A percentile compares a stretch with the other conserved stretches of the same genome.
Conservation (phyloP, 1,284 basidiomycete genomes). For the Boletus holoroseus region DNA sequence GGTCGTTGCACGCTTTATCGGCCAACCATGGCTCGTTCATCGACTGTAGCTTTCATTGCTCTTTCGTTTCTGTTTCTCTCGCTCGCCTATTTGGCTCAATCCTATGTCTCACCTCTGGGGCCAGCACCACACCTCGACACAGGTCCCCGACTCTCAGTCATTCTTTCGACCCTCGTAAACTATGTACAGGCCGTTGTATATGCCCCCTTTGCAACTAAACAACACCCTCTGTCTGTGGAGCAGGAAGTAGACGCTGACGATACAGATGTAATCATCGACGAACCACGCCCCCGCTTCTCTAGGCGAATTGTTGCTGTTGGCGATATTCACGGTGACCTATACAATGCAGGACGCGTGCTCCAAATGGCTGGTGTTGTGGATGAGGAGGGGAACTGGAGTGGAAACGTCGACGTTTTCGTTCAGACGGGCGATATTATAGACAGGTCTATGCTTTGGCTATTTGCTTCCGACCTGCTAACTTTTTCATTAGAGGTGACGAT, state of each 20-base stretch:
- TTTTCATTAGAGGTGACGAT: slow-evolving; percentile 66
- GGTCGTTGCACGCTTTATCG: background rate
- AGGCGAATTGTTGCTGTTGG: slow-evolving; percentile 57
- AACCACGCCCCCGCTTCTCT: slow-evolving; percentile 32
- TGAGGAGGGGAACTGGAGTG: slow-evolving; percentile 69
- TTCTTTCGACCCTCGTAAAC: slow-evolving; percentile 26
- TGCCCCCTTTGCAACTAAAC: slow-evolving; percentile 21
- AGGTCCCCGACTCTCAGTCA: slow-evolving; percentile 19
- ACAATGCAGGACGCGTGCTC: slow-evolving; percentile 61
- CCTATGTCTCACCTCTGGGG: slow-evolving; percentile 31
- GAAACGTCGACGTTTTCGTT: slow-evolving; percentile 74
- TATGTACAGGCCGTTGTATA: slow-evolving; percentile 23
- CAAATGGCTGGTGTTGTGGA: slow-evolving; percentile 72
- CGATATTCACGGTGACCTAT: slow-evolving; percentile 63
- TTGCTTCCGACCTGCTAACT: slow-evolving; percentile 4
- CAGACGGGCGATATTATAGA: slow-evolving; percentile 95
- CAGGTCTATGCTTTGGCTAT: slow-evolving; percentile 42
- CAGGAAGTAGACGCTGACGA: slow-evolving; percentile 9
- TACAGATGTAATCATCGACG: slow-evolving; percentile 7
- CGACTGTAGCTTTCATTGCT: slow-evolving; percentile 19
- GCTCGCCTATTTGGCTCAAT: slow-evolving; percentile 31
- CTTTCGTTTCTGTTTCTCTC: slow-evolving; percentile 30
- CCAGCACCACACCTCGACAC: slow-evolving; percentile 32
- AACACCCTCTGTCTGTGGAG: slow-evolving; percentile 12
- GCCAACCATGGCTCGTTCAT: slow-evolving; percentile 25